Evolutionary conservation across 2,329 filamentous ascomycete species (phyloP).

Genomic region (Elsinoe ampelina): DNA sequence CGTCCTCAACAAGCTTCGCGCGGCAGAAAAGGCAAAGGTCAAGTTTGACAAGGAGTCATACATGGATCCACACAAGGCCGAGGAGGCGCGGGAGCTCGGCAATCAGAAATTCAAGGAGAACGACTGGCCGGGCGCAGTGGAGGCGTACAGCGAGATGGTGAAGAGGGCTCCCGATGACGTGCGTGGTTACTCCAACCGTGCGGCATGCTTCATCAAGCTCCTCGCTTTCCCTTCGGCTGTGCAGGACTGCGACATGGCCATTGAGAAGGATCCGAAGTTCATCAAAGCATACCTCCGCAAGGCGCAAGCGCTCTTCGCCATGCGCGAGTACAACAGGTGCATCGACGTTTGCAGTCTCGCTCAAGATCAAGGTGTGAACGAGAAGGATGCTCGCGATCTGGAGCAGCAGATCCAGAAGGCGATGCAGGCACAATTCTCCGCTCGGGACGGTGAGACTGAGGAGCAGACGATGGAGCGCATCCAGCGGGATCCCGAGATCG

Average conservation of each 20-base stretch:
- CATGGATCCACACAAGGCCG: conserved; percentile 81
- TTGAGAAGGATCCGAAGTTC: conserved; percentile 83
- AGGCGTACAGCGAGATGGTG: conserved; percentile 91
- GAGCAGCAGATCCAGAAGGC: conserved; percentile 93
- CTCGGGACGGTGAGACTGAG: conserved; percentile 81
- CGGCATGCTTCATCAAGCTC: conserved; percentile 92
- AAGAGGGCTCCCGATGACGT: conserved; percentile 90
- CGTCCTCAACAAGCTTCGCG: conserved; percentile 81
- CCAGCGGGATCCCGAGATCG: conserved; percentile 69
- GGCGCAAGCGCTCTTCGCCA: conserved; percentile 88
- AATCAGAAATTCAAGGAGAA: conserved; percentile 96
- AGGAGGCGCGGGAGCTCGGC: conserved; percentile 87
- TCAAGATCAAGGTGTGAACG: conserved; percentile 62
- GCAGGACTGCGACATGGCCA: conserved; percentile 82
- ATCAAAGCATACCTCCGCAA: conserved; percentile 95
- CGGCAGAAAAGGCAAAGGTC: conserved; percentile 77
- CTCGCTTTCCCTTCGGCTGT: conserved; percentile 91
- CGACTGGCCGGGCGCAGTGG: conserved; percentile 91
- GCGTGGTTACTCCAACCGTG: conserved; percentile 93
- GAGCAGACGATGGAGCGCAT: conserved; percentile 89
- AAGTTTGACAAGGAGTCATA: conserved; percentile 70
- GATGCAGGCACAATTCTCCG: conserved; percentile 76
- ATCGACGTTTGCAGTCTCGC: conserved; percentile 83
- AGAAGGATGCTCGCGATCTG: conserved; percentile 82
- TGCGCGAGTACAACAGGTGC: conserved; percentile 96